Percentiles rank a stretch among this genome's conserved stretches.
Conservation (phyloP, 2,329 filamentous ascomycete species). For the Leptographium procerum region DNA sequence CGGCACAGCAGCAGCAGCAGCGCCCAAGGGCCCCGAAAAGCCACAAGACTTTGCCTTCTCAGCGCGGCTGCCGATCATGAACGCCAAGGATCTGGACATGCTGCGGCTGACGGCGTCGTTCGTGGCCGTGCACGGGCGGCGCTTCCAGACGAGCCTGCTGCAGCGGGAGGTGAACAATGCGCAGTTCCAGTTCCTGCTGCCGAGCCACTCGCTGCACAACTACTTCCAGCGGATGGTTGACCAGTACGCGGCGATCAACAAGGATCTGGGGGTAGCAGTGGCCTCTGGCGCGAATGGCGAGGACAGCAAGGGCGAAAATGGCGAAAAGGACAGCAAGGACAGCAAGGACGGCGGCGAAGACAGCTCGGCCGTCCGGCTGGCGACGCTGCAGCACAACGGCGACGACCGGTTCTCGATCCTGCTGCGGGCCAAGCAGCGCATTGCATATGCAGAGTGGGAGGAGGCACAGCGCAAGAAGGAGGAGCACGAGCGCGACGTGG, state of each 20-base stretch:
- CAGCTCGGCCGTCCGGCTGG: constrained; percentile 58
- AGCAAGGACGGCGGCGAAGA: constrained; percentile 54
- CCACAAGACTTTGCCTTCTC: constrained; percentile 87
- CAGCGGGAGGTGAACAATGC: constrained; percentile 84
- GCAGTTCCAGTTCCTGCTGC: constrained; percentile 91
- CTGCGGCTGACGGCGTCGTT: constrained; percentile 74
- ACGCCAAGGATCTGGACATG: constrained; percentile 75
- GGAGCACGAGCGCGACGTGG: constrained; percentile 72
- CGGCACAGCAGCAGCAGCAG: constrained; percentile 35
- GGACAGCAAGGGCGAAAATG: no score
- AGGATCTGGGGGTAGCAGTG: constrained; percentile 49
- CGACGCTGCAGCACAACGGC: constrained; percentile 62
- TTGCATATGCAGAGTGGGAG: constrained; percentile 77
- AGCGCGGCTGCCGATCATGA: constrained; percentile 94
- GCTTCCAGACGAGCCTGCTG: constrained; percentile 80
- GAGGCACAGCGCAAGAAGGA: constrained; percentile 84
- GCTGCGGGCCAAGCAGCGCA: constrained; percentile 69
- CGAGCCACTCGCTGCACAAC: constrained; percentile 91
- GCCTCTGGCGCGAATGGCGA: constrained; percentile 57
- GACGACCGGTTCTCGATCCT: constrained; percentile 72
- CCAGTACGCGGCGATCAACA: constrained; percentile 74
- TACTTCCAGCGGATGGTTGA: constrained; percentile 90
- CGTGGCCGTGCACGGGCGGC: constrained; percentile 82
- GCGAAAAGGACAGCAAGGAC: constrained; percentile 55
- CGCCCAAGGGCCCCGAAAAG: constrained; percentile 69